These are phyloP conservation scores for Cladosporium velox DNA, from an alignment of 2,329 filamentous ascomycete genomes.

Conservation along the genomic window DNA sequence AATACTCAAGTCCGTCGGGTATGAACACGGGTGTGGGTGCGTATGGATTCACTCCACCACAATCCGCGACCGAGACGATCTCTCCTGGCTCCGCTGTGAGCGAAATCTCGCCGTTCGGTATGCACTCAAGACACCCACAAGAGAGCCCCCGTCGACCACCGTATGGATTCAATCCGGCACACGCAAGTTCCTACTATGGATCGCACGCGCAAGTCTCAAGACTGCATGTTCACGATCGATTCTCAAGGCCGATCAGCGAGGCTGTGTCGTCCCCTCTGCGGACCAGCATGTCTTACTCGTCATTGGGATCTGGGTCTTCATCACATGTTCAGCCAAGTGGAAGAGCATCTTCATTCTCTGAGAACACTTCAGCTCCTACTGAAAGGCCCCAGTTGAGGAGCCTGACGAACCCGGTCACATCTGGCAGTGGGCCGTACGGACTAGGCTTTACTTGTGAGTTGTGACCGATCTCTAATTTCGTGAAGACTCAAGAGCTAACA, in stretches of 20 bases:
- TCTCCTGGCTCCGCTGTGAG: slow-evolving; percentile 47
- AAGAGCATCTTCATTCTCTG: slow-evolving; percentile 32
- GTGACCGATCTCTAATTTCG: not conserved
- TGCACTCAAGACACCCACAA: slow-evolving; percentile 23
- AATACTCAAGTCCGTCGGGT: slow-evolving; percentile 60
- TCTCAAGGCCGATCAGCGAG: slow-evolving; percentile 45
- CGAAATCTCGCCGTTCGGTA: slow-evolving; percentile 45
- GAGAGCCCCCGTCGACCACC: slow-evolving; percentile 30
- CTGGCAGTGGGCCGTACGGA: slow-evolving; percentile 31
- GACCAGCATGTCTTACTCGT: slow-evolving; percentile 49
- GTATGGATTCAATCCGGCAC: slow-evolving; percentile 21
- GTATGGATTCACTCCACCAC: slow-evolving; percentile 63
- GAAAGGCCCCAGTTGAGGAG: slow-evolving; percentile 29
- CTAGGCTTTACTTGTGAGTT: slow-evolving; percentile 39
- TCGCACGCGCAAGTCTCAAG: slow-evolving; percentile 44
- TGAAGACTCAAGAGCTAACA: slow-evolving; percentile 20
- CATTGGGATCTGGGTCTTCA: slow-evolving; percentile 22
- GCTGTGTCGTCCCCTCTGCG: slow-evolving; percentile 48
- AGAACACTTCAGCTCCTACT: slow-evolving; percentile 26
- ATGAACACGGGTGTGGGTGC: slow-evolving; percentile 68
- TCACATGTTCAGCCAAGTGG: slow-evolving; percentile 25
- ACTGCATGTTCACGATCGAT: slow-evolving; percentile 47
- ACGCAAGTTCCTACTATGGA: slow-evolving; percentile 20
- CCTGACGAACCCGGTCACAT: slow-evolving; percentile 26
- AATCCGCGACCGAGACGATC: slow-evolving; percentile 50